Percentiles rank a stretch among this genome's conserved stretches.
phyloP scores from a whole-genome alignment of 1,284 basidiomycete genomes.

The Calocybe gambosa region DNA sequence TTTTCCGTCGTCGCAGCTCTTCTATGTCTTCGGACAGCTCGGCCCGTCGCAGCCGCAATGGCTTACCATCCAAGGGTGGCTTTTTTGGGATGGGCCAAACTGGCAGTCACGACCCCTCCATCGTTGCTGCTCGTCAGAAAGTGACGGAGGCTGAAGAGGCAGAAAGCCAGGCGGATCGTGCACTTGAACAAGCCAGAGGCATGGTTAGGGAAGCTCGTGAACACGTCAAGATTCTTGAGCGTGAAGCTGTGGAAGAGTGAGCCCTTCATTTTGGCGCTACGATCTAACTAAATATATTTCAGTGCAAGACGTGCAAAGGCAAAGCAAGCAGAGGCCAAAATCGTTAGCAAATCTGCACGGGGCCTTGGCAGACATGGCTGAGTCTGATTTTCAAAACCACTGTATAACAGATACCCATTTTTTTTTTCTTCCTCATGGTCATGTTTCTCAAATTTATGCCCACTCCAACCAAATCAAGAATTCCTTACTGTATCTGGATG shows the following conservation, averaged over 20 bases:
- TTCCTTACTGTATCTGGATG: neutral
- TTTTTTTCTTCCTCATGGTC: neutral
- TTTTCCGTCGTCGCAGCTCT: constrained; percentile 23
- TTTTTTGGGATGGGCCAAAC: constrained; percentile 22
- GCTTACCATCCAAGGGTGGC: constrained; percentile 9
- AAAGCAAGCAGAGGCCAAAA: constrained; percentile 53
- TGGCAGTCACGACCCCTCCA: constrained; percentile 39
- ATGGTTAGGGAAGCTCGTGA: constrained; percentile 46
- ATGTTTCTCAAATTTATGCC: no score
- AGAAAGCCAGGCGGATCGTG: constrained; percentile 50
- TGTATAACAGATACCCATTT: neutral
- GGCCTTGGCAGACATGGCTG: constrained; percentile 51
- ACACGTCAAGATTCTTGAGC: constrained; percentile 47
- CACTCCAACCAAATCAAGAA: no score
- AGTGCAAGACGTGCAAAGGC: constrained; percentile 50
- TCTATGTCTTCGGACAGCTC: constrained; percentile 19
- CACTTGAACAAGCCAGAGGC: constrained; percentile 38
- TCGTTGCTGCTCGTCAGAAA: constrained; percentile 46
- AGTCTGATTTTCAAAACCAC: constrained; percentile 9
- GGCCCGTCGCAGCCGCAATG: constrained; percentile 10
- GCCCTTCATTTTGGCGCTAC: constrained; percentile 17
- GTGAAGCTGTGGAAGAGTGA: constrained; percentile 52
- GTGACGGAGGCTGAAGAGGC: constrained; percentile 48
- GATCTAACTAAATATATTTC: constrained; percentile 7
- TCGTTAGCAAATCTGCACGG: constrained; percentile 47